A percentile compares a stretch with the other conserved stretches of the same genome.
phyloP scores from a whole-genome alignment of 2,329 filamentous ascomycete genomes.

The Colletotrichum sp. region DNA sequence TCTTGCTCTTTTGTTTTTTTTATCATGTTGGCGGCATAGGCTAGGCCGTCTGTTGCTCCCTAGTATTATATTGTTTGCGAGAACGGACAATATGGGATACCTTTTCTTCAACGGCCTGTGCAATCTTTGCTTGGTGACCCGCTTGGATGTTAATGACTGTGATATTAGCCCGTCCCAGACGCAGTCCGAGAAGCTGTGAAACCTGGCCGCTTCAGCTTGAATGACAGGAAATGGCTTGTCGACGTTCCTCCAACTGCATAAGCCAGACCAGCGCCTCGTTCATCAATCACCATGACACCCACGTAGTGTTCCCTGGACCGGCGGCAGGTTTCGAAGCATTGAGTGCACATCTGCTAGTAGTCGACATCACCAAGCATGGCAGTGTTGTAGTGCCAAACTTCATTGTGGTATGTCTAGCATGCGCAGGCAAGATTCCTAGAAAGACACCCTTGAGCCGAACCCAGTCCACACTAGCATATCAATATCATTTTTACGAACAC shows the following conservation, averaged over 20 bases:
- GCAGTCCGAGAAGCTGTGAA: not conserved
- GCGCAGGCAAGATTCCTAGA: not conserved
- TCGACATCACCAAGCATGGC: not conserved
- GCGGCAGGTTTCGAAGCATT: not conserved
- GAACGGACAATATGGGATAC: not conserved
- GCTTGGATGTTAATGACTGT: not conserved
- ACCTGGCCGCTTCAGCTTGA: not conserved
- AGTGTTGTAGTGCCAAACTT: not conserved
- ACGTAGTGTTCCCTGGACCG: not conserved
- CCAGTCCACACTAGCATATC: not conserved
- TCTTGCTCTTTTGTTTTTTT: not conserved
- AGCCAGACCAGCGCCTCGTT: not conserved
- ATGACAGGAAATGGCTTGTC: not conserved
- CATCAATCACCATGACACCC: not conserved
- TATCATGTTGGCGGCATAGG: not conserved
- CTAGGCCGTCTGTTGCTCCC: not conserved
- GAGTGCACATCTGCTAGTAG: not conserved
- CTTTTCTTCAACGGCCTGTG: not conserved
- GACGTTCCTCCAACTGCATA: not conserved
- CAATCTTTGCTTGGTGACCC: not conserved
- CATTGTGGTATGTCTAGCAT: not conserved
- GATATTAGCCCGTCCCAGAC: not conserved
- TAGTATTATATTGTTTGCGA: not conserved
- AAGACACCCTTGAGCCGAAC: not conserved
- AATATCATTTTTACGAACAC: not conserved